Percentiles rank a stretch among this genome's conserved stretches.
These are phyloP conservation scores for Trichoderma aggressivum DNA, from an alignment of 2,329 filamentous ascomycete species.

Conservation along the genomic window DNA sequence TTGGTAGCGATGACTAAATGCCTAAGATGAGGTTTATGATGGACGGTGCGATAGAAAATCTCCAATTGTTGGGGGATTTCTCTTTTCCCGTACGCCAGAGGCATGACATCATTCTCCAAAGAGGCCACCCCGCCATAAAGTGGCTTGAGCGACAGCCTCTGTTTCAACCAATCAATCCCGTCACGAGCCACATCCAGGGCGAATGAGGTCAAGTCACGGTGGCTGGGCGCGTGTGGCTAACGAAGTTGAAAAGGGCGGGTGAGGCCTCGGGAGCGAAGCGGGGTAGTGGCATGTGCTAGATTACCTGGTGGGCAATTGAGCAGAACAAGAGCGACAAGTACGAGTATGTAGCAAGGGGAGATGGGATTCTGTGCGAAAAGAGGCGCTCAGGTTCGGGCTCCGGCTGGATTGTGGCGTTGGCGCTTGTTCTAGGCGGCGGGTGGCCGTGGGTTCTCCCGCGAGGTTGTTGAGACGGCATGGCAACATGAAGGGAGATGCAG, in stretches of 20 bases:
- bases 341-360: background rate
- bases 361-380: background rate
- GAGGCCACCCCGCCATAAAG: background rate
- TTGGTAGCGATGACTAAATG: background rate
- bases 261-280: constrained; percentile 6
- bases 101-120: background rate
- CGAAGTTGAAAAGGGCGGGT: background rate
- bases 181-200: constrained; percentile 12
- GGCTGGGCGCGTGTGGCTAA: constrained; percentile 10
- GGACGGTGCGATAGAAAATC: background rate
- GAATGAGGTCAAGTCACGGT: background rate
- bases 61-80: background rate
- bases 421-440: background rate
- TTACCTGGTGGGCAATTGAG: too few relatives aligned
- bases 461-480: constrained; percentile 10
- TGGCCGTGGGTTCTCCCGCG: constrained; percentile 9
- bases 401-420: background rate
- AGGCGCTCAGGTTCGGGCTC: background rate
- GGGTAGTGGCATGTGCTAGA: background rate
- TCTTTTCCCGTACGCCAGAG: background rate
- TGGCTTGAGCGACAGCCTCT: background rate
- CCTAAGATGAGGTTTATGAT: background rate
- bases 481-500: background rate
- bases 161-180: background rate
- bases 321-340: background rate